These are phyloP conservation scores for Gleditsia sinensis DNA, from an alignment of 306 rosid genomes.

Conservation along the genomic window DNA sequence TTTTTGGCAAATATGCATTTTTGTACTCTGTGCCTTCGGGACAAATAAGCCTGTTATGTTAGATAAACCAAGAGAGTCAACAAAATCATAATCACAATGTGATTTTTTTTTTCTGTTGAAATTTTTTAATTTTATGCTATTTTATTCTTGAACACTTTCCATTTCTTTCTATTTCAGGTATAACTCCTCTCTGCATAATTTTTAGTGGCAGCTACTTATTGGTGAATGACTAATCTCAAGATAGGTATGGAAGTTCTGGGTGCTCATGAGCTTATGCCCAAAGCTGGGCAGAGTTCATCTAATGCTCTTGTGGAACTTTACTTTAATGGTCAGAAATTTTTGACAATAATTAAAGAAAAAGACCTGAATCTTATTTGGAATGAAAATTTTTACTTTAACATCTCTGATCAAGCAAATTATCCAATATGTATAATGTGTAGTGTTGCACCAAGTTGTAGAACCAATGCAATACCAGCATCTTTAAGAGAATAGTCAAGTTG, in stretches of 20 bases:
- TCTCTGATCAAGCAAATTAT: conserved; percentile 60
- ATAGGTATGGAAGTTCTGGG: conserved; percentile 74
- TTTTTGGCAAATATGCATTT: no score
- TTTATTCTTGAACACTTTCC: background rate
- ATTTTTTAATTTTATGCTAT: background rate
- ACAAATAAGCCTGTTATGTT: background rate
- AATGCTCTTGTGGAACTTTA: conserved; percentile 74
- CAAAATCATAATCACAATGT: no score
- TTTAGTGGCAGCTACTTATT: conserved; percentile 9
- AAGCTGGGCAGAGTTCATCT: conserved; percentile 74
- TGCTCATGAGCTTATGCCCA: conserved; percentile 72
- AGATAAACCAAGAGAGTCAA: no score
- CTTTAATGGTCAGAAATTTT: no score
- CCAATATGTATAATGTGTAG: no score
- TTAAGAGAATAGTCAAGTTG: no score
- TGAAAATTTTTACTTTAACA: conserved; percentile 75
- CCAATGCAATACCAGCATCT: no score
- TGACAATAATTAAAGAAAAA: conserved; percentile 56
- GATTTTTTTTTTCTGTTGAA: no score
- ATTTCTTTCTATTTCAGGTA: conserved; percentile 40
- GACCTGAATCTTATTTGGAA: conserved; percentile 86
- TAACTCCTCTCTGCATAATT: background rate
- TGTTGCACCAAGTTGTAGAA: no score
- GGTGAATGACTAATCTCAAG: conserved; percentile 68
- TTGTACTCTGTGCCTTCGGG: no score